These are phyloP conservation scores for Hirsutella minnesotensis DNA, from an alignment of 2,329 filamentous ascomycete genomes.

Conservation along the genomic window DNA sequence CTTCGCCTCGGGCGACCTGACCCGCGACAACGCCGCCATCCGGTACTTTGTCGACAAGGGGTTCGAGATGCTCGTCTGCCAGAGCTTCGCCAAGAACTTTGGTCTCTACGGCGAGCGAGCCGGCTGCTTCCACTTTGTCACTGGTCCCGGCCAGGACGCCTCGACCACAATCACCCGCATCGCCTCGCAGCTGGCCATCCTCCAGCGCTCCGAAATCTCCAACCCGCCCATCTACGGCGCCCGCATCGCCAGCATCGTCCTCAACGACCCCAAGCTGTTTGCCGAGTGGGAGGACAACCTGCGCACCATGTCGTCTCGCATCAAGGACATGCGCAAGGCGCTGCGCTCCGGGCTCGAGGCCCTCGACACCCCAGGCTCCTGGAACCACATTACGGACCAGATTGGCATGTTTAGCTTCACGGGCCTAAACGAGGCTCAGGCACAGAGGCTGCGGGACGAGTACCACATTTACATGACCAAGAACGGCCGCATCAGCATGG, in stretches of 20 bases:
- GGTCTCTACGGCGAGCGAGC: conserved; percentile 94
- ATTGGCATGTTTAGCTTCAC: conserved; percentile 99
- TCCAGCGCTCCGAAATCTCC: conserved; percentile 94
- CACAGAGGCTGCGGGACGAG: conserved; percentile 55
- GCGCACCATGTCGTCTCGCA: conserved; percentile 86
- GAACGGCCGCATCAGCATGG: conserved; percentile 97
- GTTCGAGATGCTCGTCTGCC: conserved; percentile 77
- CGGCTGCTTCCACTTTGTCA: conserved; percentile 90
- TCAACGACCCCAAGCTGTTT: conserved; percentile 76
- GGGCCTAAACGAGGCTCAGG: conserved; percentile 62
- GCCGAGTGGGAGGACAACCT: conserved; percentile 88
- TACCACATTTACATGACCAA: conserved; percentile 87
- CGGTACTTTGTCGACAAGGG: conserved; percentile 89
- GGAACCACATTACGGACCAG: conserved; percentile 97
- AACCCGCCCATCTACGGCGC: conserved; percentile 94
- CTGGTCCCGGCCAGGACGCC: conserved; percentile 58
- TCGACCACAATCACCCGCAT: conserved; percentile 51
- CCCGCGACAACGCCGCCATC: conserved; percentile 80
- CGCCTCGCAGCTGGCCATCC: conserved; percentile 78
- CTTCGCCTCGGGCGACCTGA: conserved; percentile 84
- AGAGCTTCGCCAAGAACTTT: conserved; percentile 97
- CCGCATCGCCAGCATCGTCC: conserved; percentile 69
- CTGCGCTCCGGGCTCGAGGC: conserved; percentile 73
- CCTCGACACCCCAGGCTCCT: conserved; percentile 74
- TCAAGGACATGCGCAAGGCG: conserved; percentile 78